These are phyloP conservation scores for Leccinum pseudoinsigne DNA, from an alignment of 1,284 basidiomycete species.

Conservation along the genomic window DNA sequence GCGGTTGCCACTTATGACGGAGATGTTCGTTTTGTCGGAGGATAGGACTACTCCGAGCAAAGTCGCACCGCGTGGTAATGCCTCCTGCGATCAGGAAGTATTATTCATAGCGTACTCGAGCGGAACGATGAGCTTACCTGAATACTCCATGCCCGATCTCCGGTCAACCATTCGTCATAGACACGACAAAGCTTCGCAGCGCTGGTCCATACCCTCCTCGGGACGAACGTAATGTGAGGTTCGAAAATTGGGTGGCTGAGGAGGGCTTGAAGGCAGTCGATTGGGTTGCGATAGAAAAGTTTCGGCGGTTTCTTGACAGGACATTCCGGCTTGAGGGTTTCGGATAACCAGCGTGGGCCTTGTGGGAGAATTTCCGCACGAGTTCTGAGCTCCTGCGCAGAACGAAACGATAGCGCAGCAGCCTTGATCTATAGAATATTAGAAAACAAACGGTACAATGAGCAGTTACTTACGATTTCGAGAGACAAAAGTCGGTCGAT, in stretches of 20 bases:
- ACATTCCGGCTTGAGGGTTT: neutral
- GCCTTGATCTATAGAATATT: neutral
- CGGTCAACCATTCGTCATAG: no score
- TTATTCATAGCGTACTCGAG: neutral
- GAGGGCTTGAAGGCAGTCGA: conserved; percentile 1
- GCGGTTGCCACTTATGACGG: no score
- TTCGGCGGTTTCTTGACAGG: neutral
- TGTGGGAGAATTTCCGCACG: neutral
- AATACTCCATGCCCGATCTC: neutral
- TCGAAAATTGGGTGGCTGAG: neutral
- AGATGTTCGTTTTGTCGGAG: no score
- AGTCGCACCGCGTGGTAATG: neutral
- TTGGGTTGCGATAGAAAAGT: neutral
- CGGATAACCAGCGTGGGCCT: neutral
- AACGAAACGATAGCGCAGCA: neutral
- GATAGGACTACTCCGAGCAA: neutral
- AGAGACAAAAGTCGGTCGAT: neutral
- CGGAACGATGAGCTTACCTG: neutral
- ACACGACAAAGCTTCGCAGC: conserved; percentile 5
- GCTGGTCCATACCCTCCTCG: conserved; percentile 5
- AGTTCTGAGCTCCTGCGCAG: neutral
- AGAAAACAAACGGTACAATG: neutral
- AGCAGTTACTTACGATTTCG: neutral
- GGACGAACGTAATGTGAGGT: conserved; percentile 4
- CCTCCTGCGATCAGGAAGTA: neutral